Percentiles rank a stretch among this genome's conserved stretches.
phyloP scores from a whole-genome alignment of 1,284 basidiomycete genomes.

The Vanrija sp. region DNA sequence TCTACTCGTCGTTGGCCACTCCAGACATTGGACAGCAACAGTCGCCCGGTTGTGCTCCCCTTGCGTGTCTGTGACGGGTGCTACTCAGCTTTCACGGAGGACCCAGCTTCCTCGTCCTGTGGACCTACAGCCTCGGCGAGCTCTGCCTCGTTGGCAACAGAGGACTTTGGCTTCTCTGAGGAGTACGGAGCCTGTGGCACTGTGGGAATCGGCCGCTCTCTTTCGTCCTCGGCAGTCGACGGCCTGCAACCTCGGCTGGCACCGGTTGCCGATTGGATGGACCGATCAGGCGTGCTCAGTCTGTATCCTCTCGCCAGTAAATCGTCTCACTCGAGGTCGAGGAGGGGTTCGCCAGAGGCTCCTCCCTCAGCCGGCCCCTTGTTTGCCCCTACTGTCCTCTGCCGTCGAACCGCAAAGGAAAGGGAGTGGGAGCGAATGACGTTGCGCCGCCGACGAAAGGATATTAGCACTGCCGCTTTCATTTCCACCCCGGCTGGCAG shows the following conservation, averaged over 20 bases:
- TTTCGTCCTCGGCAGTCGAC: background rate
- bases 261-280: constrained; percentile 45
- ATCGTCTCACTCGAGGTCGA: constrained; percentile 26
- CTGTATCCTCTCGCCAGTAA: constrained; percentile 44
- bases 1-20: constrained; percentile 25
- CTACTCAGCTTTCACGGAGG: constrained; percentile 5
- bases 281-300: constrained; percentile 37
- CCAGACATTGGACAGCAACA: constrained; percentile 10
- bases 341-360: too few relatives aligned
- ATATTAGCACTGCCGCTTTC: constrained; percentile 1
- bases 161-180: too few relatives aligned
- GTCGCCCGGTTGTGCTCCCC: constrained; percentile 12
- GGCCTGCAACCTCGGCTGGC: constrained; percentile 23
- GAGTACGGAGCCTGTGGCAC: too few relatives aligned
- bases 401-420: constrained; percentile 25
- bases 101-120: too few relatives aligned
- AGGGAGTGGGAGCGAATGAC: constrained; percentile 28
- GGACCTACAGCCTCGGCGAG: background rate
- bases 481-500: constrained; percentile 12
- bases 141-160: too few relatives aligned
- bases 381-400: constrained; percentile 32
- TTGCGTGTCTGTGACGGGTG: constrained; percentile 42
- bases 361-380: constrained; percentile 26
- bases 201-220: constrained; percentile 1
- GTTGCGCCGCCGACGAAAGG: constrained; percentile 25